Percentiles rank a stretch among this genome's conserved stretches.
Conservation (phyloP, 192 early-diverging fungal species). For the Coemansia sp. region DNA sequence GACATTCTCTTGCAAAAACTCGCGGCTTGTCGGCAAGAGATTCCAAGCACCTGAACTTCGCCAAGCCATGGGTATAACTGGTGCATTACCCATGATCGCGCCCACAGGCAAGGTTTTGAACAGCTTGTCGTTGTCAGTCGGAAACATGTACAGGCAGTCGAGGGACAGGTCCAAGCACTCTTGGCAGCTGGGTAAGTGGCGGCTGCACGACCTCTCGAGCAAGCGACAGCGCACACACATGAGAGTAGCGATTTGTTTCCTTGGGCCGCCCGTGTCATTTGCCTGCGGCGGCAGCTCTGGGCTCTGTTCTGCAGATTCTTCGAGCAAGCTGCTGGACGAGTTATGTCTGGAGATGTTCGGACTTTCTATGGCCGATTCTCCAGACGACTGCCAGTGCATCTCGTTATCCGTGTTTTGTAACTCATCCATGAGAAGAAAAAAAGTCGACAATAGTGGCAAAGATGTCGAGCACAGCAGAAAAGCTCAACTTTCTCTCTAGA, state of each 20-base stretch:
- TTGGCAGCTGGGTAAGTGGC: constrained; percentile 6
- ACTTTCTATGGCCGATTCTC: neutral
- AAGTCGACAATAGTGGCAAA: neutral
- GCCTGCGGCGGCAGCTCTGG: neutral
- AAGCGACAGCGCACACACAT: constrained; percentile 43
- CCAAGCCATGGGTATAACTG: neutral
- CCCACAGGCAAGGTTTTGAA: constrained; percentile 12
- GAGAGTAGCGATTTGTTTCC: neutral
- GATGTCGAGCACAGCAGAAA: neutral
- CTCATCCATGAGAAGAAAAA: neutral
- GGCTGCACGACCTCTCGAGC: constrained; percentile 18
- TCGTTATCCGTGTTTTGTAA: neutral
- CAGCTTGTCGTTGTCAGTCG: constrained; percentile 21
- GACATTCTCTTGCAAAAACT: constrained; percentile 29
- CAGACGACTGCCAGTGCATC: constrained; percentile 11
- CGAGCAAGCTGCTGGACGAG: neutral
- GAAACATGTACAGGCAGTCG: constrained; percentile 18
- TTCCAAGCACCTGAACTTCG: constrained; percentile 8
- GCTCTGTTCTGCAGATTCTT: neutral
- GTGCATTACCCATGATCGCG: neutral
- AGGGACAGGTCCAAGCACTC: constrained; percentile 14
- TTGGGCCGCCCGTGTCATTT: neutral
- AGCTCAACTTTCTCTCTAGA: neutral
- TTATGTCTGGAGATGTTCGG: neutral
- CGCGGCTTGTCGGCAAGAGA: constrained; percentile 6